Base-by-base conservation (phyloP, 345 rosid species). In the Eucalyptus rudis region DNA sequence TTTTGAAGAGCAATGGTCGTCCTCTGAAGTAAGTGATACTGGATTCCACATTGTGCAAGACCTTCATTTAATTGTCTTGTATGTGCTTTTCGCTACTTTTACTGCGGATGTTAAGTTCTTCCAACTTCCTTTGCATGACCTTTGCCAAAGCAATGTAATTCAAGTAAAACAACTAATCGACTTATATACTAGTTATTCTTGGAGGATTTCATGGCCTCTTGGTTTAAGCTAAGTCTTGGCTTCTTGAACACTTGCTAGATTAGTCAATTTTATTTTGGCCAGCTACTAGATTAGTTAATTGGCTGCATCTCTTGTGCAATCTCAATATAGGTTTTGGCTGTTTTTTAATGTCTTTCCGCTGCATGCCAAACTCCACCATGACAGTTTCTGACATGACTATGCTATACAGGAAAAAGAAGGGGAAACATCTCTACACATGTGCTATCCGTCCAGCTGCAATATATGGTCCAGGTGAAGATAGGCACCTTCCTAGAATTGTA, bases 401-500 rank as follows among this genome's bases (percentile, higher is more conserved):
- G 86, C 33, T 90, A 68, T 89, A 45, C 86, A 96, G 99, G 94
- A 90, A 93, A 88, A 93, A 92, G 89, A 92, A 87, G 8, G 93
- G 95, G 31, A 94, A 94, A 86, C 84, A 90, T 86, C 92, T 96
- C 79, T 95, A 95, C 87, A 95, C 99, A 2, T 96, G 98, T 91
- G 98, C 97, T 0, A 85, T 97, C 54, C 99, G 99, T 87, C 98
- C 99, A 51, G 99, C 99, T 86, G 99, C 99, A 85, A 95, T 97
- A 50, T 96, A 97, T 88, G 99, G 99, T 88, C 99, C 96, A 2
- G 98, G 99, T 7, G 99, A 97, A 93, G 99, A 96, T 89, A 93
- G 99, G 79, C 99, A 95, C 91, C 91, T 97, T 87, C 99, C 98
- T 33, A 95, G 99, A 92, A 95, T 97, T 79, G 87, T 97, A 87